phyloP scores from a whole-genome alignment of 2,329 filamentous ascomycete genomes.

The Colletotrichum sp. region DNA sequence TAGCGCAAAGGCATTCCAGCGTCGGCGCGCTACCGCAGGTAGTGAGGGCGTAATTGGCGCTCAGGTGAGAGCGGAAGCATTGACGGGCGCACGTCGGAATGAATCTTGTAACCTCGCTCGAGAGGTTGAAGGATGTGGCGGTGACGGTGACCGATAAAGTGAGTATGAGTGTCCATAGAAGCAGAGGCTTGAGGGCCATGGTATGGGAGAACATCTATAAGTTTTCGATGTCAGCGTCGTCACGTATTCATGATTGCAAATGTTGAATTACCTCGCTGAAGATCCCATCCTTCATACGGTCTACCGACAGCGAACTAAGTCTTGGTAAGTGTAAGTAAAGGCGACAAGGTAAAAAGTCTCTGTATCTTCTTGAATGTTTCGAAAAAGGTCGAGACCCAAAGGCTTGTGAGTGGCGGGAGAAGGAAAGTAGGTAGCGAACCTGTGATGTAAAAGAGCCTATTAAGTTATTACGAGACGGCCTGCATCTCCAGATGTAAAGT shows the following conservation, averaged over 20 bases:
- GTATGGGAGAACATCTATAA: slow-evolving; percentile 46
- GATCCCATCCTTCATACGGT: slow-evolving; percentile 26
- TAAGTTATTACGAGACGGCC: slow-evolving; percentile 21
- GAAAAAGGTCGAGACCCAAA: not conserved
- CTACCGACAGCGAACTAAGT: not conserved
- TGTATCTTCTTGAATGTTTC: not conserved
- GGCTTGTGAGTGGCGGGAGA: not conserved
- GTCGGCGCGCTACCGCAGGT: slow-evolving; percentile 56
- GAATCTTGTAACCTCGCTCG: slow-evolving; percentile 43
- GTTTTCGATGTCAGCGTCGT: not conserved
- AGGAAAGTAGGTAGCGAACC: not conserved
- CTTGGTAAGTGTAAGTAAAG: slow-evolving; percentile 1
- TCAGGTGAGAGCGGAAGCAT: slow-evolving; percentile 69
- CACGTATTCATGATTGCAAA: not conserved
- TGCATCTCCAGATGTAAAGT: not conserved
- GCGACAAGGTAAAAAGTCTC: not conserved
- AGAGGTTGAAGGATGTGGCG: slow-evolving; percentile 34
- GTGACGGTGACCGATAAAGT: slow-evolving; percentile 28
- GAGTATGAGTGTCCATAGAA: slow-evolving; percentile 34
- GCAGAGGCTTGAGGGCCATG: slow-evolving; percentile 45
- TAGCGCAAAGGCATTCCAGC: slow-evolving; percentile 68
- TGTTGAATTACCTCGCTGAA: slow-evolving; percentile 10
- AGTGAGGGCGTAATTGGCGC: slow-evolving; percentile 58
- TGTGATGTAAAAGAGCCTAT: slow-evolving; percentile 2
- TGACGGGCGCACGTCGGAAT: slow-evolving; percentile 64